Conservation (phyloP, 2,329 filamentous ascomycete genomes). For the Fusarium camptoceras region DNA sequence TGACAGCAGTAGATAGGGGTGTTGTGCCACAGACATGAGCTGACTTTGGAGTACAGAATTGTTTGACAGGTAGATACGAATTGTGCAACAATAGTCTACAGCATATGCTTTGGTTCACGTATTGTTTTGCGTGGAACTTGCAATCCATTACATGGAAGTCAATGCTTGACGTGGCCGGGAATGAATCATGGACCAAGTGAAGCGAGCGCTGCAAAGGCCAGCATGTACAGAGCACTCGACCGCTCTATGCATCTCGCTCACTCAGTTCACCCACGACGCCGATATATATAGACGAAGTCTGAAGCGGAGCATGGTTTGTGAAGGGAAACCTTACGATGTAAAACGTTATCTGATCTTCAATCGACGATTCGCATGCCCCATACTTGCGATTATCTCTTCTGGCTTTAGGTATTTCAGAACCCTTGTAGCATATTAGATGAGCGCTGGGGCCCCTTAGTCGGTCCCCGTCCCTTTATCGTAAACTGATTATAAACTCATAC, state of each 20-base stretch:
- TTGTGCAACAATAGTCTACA: not conserved
- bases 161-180: not conserved
- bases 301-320: not conserved
- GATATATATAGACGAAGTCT: not conserved
- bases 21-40: not conserved
- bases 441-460: not conserved
- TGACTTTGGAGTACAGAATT: not conserved
- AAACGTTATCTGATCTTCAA: not conserved
- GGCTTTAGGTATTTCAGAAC: not conserved
- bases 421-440: not conserved
- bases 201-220: not conserved
- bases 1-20: conserved; percentile 1
- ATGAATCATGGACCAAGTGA: not conserved
- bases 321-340: not conserved
- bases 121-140: not conserved
- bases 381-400: not conserved
- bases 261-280: not conserved
- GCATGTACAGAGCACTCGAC: not conserved
- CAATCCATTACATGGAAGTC: not conserved
- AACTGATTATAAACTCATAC: not conserved
- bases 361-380: not conserved
- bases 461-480: not conserved
- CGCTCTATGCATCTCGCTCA: not conserved
- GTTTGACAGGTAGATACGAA: not conserved
- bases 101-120: not conserved